Percentiles rank a stretch among this genome's conserved stretches.
phyloP scores from a whole-genome alignment of 805 yeast genomes.

The Candida sakaeoensis region DNA sequence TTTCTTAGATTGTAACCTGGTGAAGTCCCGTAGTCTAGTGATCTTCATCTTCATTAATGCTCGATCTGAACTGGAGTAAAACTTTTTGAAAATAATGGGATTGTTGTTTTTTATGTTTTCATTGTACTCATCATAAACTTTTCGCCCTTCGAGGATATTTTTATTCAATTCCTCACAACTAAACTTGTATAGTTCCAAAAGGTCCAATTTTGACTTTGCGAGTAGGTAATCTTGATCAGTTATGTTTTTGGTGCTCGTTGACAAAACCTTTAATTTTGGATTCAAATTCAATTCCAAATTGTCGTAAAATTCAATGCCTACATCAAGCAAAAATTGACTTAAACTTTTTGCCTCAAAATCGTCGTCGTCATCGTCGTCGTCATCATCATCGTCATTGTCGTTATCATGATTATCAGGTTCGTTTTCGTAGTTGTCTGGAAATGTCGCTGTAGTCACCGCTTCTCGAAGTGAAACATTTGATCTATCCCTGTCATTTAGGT shows the following conservation, averaged over 20 bases:
- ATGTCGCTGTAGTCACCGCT: conserved; percentile 18
- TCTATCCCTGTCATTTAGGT: too few relatives aligned
- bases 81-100: conserved; percentile 49
- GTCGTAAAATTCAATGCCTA: conserved; percentile 43
- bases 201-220: conserved; percentile 39
- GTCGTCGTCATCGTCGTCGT: conserved; percentile 18
- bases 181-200: conserved; percentile 48
- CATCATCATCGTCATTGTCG: conserved; percentile 11
- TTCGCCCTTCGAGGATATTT: conserved; percentile 48
- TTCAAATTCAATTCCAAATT: conserved; percentile 37
- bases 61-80: conserved; percentile 36
- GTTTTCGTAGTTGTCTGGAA: too few relatives aligned
- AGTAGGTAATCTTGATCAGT: conserved; percentile 31
- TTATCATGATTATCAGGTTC: too few relatives aligned
- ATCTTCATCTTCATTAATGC: conserved; percentile 45
- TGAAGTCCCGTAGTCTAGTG: conserved; percentile 45
- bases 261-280: conserved; percentile 16
- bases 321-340: conserved; percentile 34
- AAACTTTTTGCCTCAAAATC: conserved; percentile 33
- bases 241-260: conserved; percentile 8
- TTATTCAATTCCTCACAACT: conserved; percentile 52
- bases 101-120: conserved; percentile 43
- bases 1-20: conserved; percentile 50
- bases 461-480: conserved; percentile 9
- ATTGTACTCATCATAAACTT: conserved; percentile 44